phyloP scores from a whole-genome alignment of 2,329 filamentous ascomycete species.

The Xylaria sp. region DNA sequence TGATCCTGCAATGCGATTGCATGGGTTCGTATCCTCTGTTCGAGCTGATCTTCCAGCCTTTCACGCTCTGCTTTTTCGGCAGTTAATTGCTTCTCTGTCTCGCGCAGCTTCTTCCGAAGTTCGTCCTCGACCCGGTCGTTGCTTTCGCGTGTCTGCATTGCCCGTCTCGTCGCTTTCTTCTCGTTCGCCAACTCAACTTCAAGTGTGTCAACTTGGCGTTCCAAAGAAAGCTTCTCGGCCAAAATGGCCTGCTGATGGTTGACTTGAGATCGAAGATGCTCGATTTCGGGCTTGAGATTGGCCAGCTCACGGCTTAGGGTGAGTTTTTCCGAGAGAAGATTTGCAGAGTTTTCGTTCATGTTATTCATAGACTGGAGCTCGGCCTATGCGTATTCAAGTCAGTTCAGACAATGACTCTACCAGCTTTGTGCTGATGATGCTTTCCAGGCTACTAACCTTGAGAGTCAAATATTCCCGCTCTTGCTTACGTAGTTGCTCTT shows the following conservation, averaged over 20 bases:
- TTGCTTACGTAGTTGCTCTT: conserved; percentile 61
- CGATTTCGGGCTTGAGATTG: conserved; percentile 65
- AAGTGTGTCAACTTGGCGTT: conserved; percentile 79
- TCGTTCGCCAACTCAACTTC: conserved; percentile 88
- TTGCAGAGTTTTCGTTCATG: conserved; percentile 75
- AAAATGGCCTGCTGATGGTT: conserved; percentile 73
- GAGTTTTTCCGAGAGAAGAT: conserved; percentile 71
- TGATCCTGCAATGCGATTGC: conserved; percentile 48
- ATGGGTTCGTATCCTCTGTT: conserved; percentile 48
- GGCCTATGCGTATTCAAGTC: conserved; percentile 60
- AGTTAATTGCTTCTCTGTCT: conserved; percentile 49
- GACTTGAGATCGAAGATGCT: conserved; percentile 66
- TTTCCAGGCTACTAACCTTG: conserved; percentile 52
- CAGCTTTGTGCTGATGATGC: neutral
- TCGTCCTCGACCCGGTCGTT: conserved; percentile 55
- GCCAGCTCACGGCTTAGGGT: conserved; percentile 63
- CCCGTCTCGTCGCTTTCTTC: conserved; percentile 74
- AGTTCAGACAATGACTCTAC: conserved; percentile 19
- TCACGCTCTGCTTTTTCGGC: conserved; percentile 49
- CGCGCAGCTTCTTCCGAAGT: conserved; percentile 56
- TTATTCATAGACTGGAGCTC: conserved; percentile 77
- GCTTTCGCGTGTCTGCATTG: conserved; percentile 58
- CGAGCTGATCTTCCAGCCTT: conserved; percentile 50
- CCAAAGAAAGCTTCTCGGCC: conserved; percentile 81
- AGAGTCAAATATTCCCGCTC: conserved; percentile 60